Percentiles rank a stretch among this genome's conserved stretches.
These are phyloP conservation scores for Lenwebbia sp. DNA, from an alignment of 345 rosid species.

Conservation along the genomic window DNA sequence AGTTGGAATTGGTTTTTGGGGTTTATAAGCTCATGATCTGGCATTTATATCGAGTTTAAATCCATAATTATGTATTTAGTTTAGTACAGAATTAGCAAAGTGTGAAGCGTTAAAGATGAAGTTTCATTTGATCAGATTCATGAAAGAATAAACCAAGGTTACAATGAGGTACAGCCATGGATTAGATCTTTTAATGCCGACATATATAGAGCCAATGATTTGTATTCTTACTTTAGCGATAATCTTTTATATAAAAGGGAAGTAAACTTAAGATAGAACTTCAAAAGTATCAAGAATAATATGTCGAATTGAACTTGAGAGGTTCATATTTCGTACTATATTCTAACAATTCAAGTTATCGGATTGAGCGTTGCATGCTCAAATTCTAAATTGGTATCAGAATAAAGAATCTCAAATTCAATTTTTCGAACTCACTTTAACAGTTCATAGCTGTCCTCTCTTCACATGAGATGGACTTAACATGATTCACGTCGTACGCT, in stretches of 20 bases:
- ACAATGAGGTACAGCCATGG: not conserved
- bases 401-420: not conserved
- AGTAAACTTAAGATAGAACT: not conserved
- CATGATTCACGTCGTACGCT: rapidly evolving
- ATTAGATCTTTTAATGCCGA: not conserved
- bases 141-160: not conserved
- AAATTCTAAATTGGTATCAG: not conserved
- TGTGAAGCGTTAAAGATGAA: not conserved
- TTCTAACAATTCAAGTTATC: not conserved
- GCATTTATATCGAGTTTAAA: not conserved
- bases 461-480: not conserved
- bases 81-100: not conserved
- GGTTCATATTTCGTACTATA: not conserved
- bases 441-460: not conserved
- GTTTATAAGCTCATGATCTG: not conserved
- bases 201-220: not conserved
- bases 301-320: not conserved
- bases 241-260: not conserved
- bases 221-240: not conserved
- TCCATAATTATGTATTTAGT: too few relatives aligned
- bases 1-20: not conserved
- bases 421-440: not conserved
- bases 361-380: not conserved
- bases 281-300: not conserved
- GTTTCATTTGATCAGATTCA: not conserved